A percentile compares a stretch with the other conserved stretches of the same genome.
phyloP scores from a whole-genome alignment of 2,329 filamentous ascomycete genomes.

The Cladorrhinum sp. region DNA sequence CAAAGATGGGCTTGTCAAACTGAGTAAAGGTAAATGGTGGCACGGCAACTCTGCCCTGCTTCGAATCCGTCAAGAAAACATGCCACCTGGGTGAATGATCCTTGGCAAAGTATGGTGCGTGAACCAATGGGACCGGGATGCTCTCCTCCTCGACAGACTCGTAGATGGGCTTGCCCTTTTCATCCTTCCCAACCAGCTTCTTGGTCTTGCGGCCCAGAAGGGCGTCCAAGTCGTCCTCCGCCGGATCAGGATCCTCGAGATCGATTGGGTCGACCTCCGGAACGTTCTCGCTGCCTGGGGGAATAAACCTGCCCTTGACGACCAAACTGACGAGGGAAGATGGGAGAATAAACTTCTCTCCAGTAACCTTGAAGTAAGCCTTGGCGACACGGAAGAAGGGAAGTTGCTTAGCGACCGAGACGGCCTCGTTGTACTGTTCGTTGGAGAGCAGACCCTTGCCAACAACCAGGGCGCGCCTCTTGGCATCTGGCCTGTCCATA shows the following conservation, averaged over 20 bases:
- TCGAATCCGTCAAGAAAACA: conserved; percentile 89
- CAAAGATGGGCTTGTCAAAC: conserved; percentile 86
- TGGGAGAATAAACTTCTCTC: conserved; percentile 88
- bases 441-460: conserved; percentile 69
- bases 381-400: conserved; percentile 82
- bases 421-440: conserved; percentile 70
- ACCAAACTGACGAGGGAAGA: conserved; percentile 91
- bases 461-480: conserved; percentile 69
- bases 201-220: conserved; percentile 74
- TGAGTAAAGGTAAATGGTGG: conserved; percentile 92
- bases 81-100: conserved; percentile 91
- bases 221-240: conserved; percentile 87
- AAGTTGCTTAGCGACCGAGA: conserved; percentile 77
- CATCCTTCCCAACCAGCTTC: conserved; percentile 63
- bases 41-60: conserved; percentile 93
- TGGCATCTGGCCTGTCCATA: conserved; percentile 75
- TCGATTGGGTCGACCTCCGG: conserved; percentile 74
- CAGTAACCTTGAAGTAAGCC: conserved; percentile 97
- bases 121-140: conserved; percentile 77
- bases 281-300: conserved; percentile 73
- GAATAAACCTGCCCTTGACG: conserved; percentile 90
- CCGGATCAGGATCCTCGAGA: conserved; percentile 85
- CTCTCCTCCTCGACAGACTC: conserved; percentile 54
- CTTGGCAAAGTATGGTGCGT: conserved; percentile 85
- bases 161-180: conserved; percentile 53